Percentiles rank a stretch among this genome's conserved stretches.
Evolutionary conservation across 2,329 filamentous ascomycete genomes (phyloP).

Genomic region (Plenodomus lindquistii): DNA sequence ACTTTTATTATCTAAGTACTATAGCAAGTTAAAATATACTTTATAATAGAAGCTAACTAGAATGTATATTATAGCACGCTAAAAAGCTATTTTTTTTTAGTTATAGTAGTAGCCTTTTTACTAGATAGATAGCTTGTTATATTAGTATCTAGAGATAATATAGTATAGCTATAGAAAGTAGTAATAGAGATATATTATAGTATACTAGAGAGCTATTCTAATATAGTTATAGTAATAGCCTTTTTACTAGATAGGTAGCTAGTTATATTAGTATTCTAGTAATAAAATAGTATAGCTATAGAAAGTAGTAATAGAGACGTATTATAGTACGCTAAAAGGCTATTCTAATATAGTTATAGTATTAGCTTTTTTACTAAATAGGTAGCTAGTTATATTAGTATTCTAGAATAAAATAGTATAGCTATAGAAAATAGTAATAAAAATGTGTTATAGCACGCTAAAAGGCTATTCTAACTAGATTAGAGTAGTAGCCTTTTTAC

Average conservation of each 20-base stretch:
- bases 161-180: no score
- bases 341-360: background rate
- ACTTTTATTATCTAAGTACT: conserved; percentile 8
- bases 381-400: background rate
- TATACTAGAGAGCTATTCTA: conserved; percentile 6
- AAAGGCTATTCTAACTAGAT: conserved; percentile 4
- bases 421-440: background rate
- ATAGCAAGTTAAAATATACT: conserved; percentile 5
- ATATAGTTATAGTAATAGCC: background rate
- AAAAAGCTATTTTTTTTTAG: no score
- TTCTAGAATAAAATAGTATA: no score
- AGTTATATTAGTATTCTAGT: background rate
- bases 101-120: background rate
- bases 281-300: conserved; percentile 4
- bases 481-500: conserved; percentile 9
- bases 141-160: no score
- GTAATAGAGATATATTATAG: background rate
- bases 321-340: conserved; percentile 3
- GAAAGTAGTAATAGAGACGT: conserved; percentile 3
- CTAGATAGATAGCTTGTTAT: no score
- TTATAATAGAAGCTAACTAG: conserved; percentile 13
- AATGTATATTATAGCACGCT: conserved; percentile 4
- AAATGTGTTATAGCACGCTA: no score
- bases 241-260: conserved; percentile 15
- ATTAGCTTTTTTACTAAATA: conserved; percentile 1